phyloP scores from a whole-genome alignment of 2,329 filamentous ascomycete genomes.

The Venturia asperata region DNA sequence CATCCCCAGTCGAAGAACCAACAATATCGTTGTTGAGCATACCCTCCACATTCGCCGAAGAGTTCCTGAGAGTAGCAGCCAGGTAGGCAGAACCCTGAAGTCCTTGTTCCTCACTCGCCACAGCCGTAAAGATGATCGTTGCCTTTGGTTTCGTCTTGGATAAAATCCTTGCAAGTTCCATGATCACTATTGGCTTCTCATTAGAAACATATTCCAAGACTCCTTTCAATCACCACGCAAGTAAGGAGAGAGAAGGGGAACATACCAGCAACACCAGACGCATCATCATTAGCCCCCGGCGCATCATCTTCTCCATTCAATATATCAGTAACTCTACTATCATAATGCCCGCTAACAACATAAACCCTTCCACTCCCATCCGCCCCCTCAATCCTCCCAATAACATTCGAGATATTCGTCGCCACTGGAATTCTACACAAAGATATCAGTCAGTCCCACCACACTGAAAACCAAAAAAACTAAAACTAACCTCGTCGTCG shows the following conservation, averaged over 20 bases:
- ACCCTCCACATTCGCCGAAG: constrained; percentile 48
- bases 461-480: background rate
- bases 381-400: constrained; percentile 45
- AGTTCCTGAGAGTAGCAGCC: constrained; percentile 47
- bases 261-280: constrained; percentile 44
- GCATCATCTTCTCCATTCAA: constrained; percentile 47
- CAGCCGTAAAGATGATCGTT: constrained; percentile 51
- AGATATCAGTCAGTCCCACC: background rate
- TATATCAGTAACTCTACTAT: constrained; percentile 45
- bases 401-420: constrained; percentile 48
- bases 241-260: background rate
- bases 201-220: background rate
- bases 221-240: constrained; percentile 19
- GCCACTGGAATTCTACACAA: constrained; percentile 42
- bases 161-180: constrained; percentile 50
- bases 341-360: constrained; percentile 51
- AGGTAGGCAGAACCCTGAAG: constrained; percentile 48
- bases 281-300: constrained; percentile 53
- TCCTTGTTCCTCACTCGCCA: constrained; percentile 52
- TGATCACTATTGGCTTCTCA: constrained; percentile 32
- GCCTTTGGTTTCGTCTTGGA: constrained; percentile 42
- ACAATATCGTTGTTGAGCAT: constrained; percentile 55
- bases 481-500: constrained; percentile 27
- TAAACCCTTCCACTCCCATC: constrained; percentile 44
- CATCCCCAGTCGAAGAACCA: constrained; percentile 43